phyloP scores from a whole-genome alignment of 495 filamentous ascomycete species.

The Aspergillus heteromorphus region DNA sequence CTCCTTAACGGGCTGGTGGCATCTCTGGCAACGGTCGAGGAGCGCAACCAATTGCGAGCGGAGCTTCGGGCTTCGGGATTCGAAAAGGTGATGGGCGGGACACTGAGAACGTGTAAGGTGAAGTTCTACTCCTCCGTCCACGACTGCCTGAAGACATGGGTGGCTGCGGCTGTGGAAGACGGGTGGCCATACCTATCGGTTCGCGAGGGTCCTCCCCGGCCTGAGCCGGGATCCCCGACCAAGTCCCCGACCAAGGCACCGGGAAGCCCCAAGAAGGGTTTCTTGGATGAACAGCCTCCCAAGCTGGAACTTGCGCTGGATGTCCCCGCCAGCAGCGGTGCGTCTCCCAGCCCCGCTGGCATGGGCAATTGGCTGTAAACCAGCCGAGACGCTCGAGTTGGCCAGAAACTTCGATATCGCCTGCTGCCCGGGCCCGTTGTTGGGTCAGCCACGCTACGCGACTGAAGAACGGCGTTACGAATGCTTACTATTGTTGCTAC shows the following conservation, averaged over 20 bases:
- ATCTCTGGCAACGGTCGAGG: slow-evolving; percentile 62
- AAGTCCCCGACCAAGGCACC: slow-evolving; percentile 38
- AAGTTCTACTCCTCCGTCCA: slow-evolving; percentile 93
- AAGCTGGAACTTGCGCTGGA: slow-evolving; percentile 37
- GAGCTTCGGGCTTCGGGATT: slow-evolving; percentile 81
- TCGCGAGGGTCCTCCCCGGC: slow-evolving; percentile 58
- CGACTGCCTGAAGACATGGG: slow-evolving; percentile 83
- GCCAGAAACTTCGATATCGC: neutral
- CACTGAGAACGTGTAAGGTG: slow-evolving; percentile 87
- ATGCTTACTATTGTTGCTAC: slow-evolving; percentile 1
- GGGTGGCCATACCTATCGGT: slow-evolving; percentile 78
- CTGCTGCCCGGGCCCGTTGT: neutral
- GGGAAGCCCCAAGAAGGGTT: slow-evolving; percentile 35
- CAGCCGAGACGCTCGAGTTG: neutral
- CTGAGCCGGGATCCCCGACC: slow-evolving; percentile 33
- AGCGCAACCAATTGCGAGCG: slow-evolving; percentile 72
- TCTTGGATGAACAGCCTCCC: slow-evolving; percentile 37
- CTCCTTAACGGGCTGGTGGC: slow-evolving; percentile 87
- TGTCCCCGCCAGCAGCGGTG: slow-evolving; percentile 21
- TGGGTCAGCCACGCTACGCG: neutral
- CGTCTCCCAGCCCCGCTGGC: slow-evolving; percentile 18
- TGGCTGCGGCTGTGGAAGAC: slow-evolving; percentile 78
- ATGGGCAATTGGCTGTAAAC: slow-evolving; percentile 37
- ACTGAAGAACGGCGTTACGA: slow-evolving; percentile 22
- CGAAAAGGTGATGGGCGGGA: slow-evolving; percentile 82